phyloP scores from a whole-genome alignment of 805 yeast species.

The Wickerhamiella azymoides region DNA sequence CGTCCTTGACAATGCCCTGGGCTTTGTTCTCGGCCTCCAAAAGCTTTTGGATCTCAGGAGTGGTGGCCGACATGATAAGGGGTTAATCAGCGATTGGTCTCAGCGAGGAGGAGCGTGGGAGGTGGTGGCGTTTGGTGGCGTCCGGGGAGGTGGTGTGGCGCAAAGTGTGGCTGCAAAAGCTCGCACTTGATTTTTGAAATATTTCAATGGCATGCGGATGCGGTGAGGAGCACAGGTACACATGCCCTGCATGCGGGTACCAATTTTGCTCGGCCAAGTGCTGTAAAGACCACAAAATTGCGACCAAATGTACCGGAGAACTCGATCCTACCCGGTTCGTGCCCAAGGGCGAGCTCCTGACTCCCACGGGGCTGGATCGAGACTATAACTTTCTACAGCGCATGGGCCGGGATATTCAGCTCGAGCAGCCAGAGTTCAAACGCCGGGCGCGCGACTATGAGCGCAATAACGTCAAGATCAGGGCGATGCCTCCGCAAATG shows the following conservation, averaged over 20 bases:
- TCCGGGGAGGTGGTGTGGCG: not conserved
- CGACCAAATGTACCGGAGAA: conserved; percentile 50
- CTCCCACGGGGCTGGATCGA: conserved; percentile 42
- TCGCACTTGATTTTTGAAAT: not conserved
- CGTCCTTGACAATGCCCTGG: conserved; percentile 86
- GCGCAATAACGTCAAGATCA: conserved; percentile 53
- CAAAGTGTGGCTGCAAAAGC: not conserved
- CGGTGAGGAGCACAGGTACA: conserved; percentile 39
- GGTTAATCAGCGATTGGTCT: not conserved
- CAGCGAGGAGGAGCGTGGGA: not conserved
- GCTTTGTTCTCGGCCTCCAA: conserved; percentile 89
- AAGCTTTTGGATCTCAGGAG: conserved; percentile 55
- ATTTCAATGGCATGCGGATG: conserved; percentile 9
- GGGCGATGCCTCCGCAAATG: conserved; percentile 61
- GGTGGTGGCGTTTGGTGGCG: not conserved
- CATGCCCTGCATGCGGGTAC: conserved; percentile 63
- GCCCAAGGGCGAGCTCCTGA: conserved; percentile 34
- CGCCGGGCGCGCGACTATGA: conserved; percentile 29
- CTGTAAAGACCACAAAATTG: conserved; percentile 53
- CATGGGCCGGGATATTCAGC: conserved; percentile 44
- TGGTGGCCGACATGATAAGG: conserved; percentile 22
- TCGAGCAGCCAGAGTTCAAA: conserved; percentile 38
- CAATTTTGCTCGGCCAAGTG: conserved; percentile 61
- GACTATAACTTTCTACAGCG: conserved; percentile 65
- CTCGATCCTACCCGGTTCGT: conserved; percentile 50